Conservation (phyloP, 2,329 filamentous ascomycete species). For the Sporothrix sp. region DNA sequence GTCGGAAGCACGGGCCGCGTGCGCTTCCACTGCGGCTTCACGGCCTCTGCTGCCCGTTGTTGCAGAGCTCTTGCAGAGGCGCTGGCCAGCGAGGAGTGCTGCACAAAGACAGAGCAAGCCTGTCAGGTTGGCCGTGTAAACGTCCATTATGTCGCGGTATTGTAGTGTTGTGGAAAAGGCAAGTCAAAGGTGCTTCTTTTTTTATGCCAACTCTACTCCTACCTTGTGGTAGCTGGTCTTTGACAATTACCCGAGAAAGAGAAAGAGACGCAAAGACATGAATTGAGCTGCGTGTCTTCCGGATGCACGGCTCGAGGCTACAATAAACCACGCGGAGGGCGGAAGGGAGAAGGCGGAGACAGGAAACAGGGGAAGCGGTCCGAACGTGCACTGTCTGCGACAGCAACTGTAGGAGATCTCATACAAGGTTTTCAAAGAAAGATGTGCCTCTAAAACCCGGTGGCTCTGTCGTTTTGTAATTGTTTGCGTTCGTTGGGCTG, state of each 20-base stretch:
- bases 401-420: conserved; percentile 9
- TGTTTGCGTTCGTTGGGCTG: too few species aligned
- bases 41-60: not conserved
- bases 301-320: too few species aligned
- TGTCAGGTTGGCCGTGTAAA: conserved; percentile 28
- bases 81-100: conserved; percentile 20
- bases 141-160: conserved; percentile 21
- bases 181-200: not conserved
- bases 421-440: too few species aligned
- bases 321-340: not conserved
- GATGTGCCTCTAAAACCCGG: too few species aligned
- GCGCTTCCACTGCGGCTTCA: conserved; percentile 18
- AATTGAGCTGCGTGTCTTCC: not conserved
- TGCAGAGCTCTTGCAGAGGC: not conserved
- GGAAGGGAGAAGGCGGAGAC: not conserved
- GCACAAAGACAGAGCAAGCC: conserved; percentile 26
- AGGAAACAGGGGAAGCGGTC: not conserved
- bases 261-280: too few species aligned
- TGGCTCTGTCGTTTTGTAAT: too few species aligned
- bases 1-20: conserved; percentile 13
- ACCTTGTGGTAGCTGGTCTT: conserved; percentile 5
- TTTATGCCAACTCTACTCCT: not conserved
- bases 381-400: conserved; percentile 9
- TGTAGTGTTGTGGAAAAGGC: not conserved
- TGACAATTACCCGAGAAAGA: conserved; percentile 12